Conservation (phyloP, 1,284 basidiomycete genomes). For the Amylostereum areolatum region DNA sequence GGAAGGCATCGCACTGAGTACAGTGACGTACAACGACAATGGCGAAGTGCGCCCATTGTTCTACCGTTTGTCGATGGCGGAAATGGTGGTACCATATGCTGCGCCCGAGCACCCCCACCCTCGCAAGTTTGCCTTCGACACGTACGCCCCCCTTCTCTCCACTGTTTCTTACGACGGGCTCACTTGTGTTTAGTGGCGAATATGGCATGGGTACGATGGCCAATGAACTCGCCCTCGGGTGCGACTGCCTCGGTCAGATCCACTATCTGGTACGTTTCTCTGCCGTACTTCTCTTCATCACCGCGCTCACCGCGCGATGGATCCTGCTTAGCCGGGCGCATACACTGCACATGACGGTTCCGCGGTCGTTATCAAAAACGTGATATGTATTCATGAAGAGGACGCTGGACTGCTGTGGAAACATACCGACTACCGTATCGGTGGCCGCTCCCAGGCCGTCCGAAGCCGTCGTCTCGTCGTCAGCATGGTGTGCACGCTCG, state of each 20-base stretch:
- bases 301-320: neutral
- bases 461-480: conserved; percentile 79
- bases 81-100: conserved; percentile 80
- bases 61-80: conserved; percentile 74
- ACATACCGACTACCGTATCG: conserved; percentile 84
- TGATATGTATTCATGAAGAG: conserved; percentile 90
- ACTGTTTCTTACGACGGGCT: neutral
- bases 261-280: conserved; percentile 61
- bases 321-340: conserved; percentile 52
- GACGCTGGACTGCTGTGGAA: conserved; percentile 83
- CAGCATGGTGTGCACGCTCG: conserved; percentile 85
- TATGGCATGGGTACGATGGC: conserved; percentile 88
- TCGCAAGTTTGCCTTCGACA: conserved; percentile 81
- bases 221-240: conserved; percentile 77
- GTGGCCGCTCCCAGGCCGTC: conserved; percentile 72
- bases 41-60: conserved; percentile 73
- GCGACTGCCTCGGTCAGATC: conserved; percentile 81
- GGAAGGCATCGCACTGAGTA: conserved; percentile 79
- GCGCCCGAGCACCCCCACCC: conserved; percentile 73
- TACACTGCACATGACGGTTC: conserved; percentile 66
- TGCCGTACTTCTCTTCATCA: neutral
- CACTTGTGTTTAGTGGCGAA: conserved; percentile 53
- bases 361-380: conserved; percentile 72
- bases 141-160: conserved; percentile 35
- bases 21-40: conserved; percentile 82